Evolutionary conservation across 75 land plant species (phyloP), one percentile per base, ranked within the genome.

Genomic region (Pseudotsuga menziesii): DNA sequence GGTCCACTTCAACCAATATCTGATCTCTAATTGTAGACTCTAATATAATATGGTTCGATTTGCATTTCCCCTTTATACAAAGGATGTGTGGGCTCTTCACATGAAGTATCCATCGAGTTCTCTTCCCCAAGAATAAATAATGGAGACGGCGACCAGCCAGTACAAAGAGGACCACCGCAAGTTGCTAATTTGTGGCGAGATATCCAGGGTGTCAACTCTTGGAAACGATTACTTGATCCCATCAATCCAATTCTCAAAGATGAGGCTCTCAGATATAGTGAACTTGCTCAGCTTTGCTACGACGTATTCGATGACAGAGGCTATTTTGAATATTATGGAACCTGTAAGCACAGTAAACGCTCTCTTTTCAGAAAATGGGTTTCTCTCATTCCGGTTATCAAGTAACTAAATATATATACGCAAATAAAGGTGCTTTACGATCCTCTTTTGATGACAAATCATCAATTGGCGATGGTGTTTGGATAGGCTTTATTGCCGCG

Each of bases 391-490:
- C 74, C 32, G 95, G 93, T n/a, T 93, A 93, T 58, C 77, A 85
- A 35, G 76, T 93, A 60, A 91, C 96, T 44, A 86, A 89, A 75
- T 93, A 91, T 77, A 76, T 93, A 26, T 93, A 89, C 77, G 93
- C 93, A 29, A 89, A 83, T 4, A 74, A 93, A 0, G 81, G 84
- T 60, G 77, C 85, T 41, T 76, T 76, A 64, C 80, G 79, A n/a
- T 87, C 86, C 13, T 64, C 75, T 80, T 74, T 41, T 35, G 55
- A 80, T 61, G 55, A 61, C 56, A 16, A 29, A 63, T 3, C 29
- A 15, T 82, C 58, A 56, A 57, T 69, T 3, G 39, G 57, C 23
- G 75, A 82, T 61, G 77, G 85, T 57, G 73, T 84, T 0, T 93
- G 95, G 95, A 81, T 91, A 48, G 91, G 89, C 1, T 91, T 84